These are phyloP conservation scores for Helicostylum pulchrum DNA, from an alignment of 192 early-diverging fungal genomes.

Conservation along the genomic window DNA sequence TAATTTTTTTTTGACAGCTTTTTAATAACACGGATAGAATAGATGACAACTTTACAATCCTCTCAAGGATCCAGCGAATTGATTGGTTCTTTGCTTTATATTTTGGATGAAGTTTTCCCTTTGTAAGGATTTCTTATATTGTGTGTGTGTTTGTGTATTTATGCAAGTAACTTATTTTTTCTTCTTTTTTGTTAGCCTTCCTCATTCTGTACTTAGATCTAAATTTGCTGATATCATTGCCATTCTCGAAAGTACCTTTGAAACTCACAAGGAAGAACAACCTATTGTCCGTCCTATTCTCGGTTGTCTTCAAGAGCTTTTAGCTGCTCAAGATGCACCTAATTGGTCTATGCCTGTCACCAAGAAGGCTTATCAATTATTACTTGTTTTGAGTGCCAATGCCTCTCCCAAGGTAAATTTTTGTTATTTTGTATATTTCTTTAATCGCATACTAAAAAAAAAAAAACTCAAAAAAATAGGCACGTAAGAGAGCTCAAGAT, in stretches of 20 bases:
- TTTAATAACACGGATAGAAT: slow-evolving; percentile 18
- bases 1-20: background rate
- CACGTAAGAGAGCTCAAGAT: slow-evolving; percentile 84
- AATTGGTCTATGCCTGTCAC: slow-evolving; percentile 68
- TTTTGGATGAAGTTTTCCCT: slow-evolving; percentile 77
- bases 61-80: slow-evolving; percentile 33
- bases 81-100: slow-evolving; percentile 67
- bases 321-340: slow-evolving; percentile 73
- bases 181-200: slow-evolving; percentile 35
- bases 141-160: background rate
- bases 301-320: slow-evolving; percentile 72
- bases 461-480: no score
- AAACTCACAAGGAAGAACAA: slow-evolving; percentile 61
- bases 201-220: slow-evolving; percentile 52
- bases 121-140: slow-evolving; percentile 40
- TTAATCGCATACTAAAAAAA: background rate
- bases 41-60: slow-evolving; percentile 53
- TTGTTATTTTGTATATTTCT: background rate
- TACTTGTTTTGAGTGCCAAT: slow-evolving; percentile 79
- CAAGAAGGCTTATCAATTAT: slow-evolving; percentile 67
- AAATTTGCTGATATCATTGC: slow-evolving; percentile 64
- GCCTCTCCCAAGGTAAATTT: slow-evolving; percentile 72
- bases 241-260: slow-evolving; percentile 63
- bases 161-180: background rate
- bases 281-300: slow-evolving; percentile 78